Percentiles rank a stretch among this genome's conserved stretches.
Evolutionary conservation across 1,139 yeast genomes (phyloP).

Genomic region (Saccharomyces hybrid): DNA sequence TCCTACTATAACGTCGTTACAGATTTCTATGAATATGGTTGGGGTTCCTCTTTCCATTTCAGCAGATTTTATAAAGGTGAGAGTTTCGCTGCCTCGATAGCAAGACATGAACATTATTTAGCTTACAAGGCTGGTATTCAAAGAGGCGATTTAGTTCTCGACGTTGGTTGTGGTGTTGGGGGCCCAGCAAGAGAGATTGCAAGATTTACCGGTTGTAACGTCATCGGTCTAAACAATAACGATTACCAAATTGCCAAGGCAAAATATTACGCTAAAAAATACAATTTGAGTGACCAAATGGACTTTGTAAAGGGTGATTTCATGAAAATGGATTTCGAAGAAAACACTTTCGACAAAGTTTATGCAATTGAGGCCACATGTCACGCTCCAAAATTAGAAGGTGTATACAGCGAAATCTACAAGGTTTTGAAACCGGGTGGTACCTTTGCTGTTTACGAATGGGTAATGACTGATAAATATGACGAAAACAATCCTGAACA

Average conservation of each 20-base stretch:
- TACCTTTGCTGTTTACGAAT: slow-evolving; percentile 92
- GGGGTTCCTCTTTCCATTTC: slow-evolving; percentile 99
- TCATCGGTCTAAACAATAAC: slow-evolving; percentile 91
- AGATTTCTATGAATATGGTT: slow-evolving; percentile 94
- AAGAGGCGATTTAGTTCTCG: slow-evolving; percentile 81
- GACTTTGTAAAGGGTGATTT: slow-evolving; percentile 94
- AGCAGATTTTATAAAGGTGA: slow-evolving; percentile 91
- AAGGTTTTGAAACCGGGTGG: slow-evolving; percentile 98
- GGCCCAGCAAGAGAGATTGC: slow-evolving; percentile 97
- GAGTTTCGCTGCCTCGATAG: slow-evolving; percentile 88
- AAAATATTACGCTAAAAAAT: slow-evolving; percentile 63
- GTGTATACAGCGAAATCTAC: slow-evolving; percentile 91
- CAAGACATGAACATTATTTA: slow-evolving; percentile 94
- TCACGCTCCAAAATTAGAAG: slow-evolving; percentile 94
- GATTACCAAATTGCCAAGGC: slow-evolving; percentile 96
- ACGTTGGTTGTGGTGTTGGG: slow-evolving; percentile 99
- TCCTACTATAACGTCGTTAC: slow-evolving; percentile 96
- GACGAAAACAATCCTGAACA: slow-evolving; percentile 85
- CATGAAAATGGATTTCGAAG: slow-evolving; percentile 97
- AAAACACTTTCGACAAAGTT: slow-evolving; percentile 86
- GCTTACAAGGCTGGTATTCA: slow-evolving; percentile 78
- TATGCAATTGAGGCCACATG: slow-evolving; percentile 98
- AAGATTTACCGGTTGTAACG: slow-evolving; percentile 78
- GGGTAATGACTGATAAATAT: slow-evolving; percentile 96
- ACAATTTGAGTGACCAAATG: slow-evolving; percentile 62